Evolutionary conservation across 352 stramenopile genomes (phyloP).

Genomic region (Phytophthora tubulina): DNA sequence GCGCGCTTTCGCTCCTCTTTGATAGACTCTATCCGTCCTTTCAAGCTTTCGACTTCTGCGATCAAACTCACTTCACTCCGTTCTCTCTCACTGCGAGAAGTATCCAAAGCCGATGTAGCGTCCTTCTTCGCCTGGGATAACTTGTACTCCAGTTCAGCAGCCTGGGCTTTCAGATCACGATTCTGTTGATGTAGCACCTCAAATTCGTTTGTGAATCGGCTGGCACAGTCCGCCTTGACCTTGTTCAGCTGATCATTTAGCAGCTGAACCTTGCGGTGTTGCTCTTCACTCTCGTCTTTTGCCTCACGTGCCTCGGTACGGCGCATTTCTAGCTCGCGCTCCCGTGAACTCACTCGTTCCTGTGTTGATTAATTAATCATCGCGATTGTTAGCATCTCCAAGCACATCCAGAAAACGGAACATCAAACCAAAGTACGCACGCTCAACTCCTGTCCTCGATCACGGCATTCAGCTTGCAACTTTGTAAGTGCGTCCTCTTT

Average conservation of each 20-base stretch:
- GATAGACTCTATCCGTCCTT: slow-evolving; percentile 51
- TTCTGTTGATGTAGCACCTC: slow-evolving; percentile 70
- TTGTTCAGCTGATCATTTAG: slow-evolving; percentile 83
- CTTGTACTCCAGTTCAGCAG: slow-evolving; percentile 64
- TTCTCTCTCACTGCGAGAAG: slow-evolving; percentile 55
- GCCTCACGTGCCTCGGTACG: slow-evolving; percentile 63
- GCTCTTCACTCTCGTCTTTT: slow-evolving; percentile 73
- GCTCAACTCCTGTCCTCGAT: slow-evolving; percentile 63
- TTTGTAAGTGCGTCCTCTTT: slow-evolving; percentile 69
- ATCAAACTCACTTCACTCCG: slow-evolving; percentile 62
- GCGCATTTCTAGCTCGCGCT: slow-evolving; percentile 72
- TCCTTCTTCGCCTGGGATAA: slow-evolving; percentile 58
- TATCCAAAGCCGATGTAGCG: slow-evolving; percentile 40
- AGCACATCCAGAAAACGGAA: not conserved
- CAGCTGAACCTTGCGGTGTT: slow-evolving; percentile 66
- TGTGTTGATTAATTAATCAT: slow-evolving; percentile 9
- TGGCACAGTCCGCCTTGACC: slow-evolving; percentile 73
- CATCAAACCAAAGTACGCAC: slow-evolving; percentile 34
- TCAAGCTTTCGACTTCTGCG: slow-evolving; percentile 72
- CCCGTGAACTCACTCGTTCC: slow-evolving; percentile 52
- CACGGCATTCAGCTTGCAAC: slow-evolving; percentile 57
- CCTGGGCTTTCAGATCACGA: slow-evolving; percentile 62
- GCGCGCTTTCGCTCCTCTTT: slow-evolving; percentile 71
- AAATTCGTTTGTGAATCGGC: slow-evolving; percentile 59
- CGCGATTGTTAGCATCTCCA: not conserved